Evolutionary conservation across 495 filamentous ascomycete genomes (phyloP).

Genomic region (Annulohypoxylon maeteangense): DNA sequence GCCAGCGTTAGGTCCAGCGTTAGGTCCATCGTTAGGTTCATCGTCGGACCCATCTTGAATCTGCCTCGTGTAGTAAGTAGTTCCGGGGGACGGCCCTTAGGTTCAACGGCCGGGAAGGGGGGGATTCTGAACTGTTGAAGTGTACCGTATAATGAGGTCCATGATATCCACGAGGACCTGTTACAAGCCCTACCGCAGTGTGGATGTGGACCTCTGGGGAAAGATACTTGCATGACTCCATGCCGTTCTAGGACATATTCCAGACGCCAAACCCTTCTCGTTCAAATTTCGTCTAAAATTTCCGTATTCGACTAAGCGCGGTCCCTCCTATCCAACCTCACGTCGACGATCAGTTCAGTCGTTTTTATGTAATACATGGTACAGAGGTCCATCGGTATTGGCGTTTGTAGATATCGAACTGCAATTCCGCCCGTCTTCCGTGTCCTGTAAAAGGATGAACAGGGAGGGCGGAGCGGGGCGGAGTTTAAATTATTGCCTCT

Average conservation of each 20-base stretch:
- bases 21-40: not conserved
- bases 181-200: not conserved
- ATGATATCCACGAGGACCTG: not conserved
- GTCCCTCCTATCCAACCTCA: slow-evolving; percentile 1
- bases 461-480: slow-evolving; percentile 33
- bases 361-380: slow-evolving; percentile 5
- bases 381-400: not conserved
- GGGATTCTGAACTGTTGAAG: slow-evolving; percentile 4
- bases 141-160: not conserved
- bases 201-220: slow-evolving; percentile 34
- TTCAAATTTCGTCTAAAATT: slow-evolving; percentile 32
- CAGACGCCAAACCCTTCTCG: slow-evolving; percentile 23
- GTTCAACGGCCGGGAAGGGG: slow-evolving; percentile 15
- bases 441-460: not conserved
- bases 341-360: slow-evolving; percentile 6
- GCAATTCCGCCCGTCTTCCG: slow-evolving; percentile 4
- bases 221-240: slow-evolving; percentile 11
- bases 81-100: slow-evolving; percentile 19
- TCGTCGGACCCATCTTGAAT: not conserved
- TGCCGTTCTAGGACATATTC: slow-evolving; percentile 17
- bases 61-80: slow-evolving; percentile 28
- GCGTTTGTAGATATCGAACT: not conserved
- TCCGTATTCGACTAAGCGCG: slow-evolving; percentile 24
- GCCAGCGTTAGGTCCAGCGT: not conserved
- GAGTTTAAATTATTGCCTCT: not conserved